Conservation (phyloP, 2,329 filamentous ascomycete species). For the Coniochaeta hoffmannii region DNA sequence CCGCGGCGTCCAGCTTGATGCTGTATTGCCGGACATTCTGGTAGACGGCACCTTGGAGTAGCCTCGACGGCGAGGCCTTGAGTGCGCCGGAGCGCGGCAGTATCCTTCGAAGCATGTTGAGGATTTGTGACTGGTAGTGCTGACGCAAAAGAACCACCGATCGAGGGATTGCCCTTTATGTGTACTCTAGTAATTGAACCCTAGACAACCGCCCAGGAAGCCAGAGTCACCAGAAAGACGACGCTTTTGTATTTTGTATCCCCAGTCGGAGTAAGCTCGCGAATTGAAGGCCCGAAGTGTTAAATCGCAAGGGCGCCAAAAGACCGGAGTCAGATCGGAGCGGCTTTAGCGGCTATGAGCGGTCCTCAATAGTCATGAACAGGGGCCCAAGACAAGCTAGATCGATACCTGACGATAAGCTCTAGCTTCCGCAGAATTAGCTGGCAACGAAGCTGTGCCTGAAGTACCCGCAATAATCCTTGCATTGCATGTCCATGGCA, state of each 20-base stretch:
- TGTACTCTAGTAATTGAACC: neutral
- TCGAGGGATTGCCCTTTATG: slow-evolving; percentile 2
- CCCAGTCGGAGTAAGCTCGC: neutral
- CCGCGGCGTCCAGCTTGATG: slow-evolving; percentile 42
- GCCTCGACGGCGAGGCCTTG: slow-evolving; percentile 21
- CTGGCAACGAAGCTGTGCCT: neutral
- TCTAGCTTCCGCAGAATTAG: neutral
- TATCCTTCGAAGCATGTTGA: slow-evolving; percentile 38
- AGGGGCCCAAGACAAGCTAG: neutral
- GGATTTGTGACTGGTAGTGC: neutral
- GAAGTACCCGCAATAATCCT: neutral
- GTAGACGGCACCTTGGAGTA: slow-evolving; percentile 21
- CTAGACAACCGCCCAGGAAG: neutral
- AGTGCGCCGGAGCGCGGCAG: slow-evolving; percentile 32
- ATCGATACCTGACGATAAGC: neutral
- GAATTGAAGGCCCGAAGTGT: neutral
- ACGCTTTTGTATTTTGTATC: neutral
- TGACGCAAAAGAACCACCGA: neutral
- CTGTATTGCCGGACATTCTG: slow-evolving; percentile 40
- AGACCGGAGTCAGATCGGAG: neutral
- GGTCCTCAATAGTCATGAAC: neutral
- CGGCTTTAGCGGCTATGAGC: neutral
- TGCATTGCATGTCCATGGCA: neutral
- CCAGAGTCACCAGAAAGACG: neutral
- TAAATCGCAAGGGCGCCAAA: neutral